Percentiles rank a stretch among this genome's conserved stretches.
Conservation (phyloP, 352 stramenopile genomes). For the Globisporangium radiosum region DNA sequence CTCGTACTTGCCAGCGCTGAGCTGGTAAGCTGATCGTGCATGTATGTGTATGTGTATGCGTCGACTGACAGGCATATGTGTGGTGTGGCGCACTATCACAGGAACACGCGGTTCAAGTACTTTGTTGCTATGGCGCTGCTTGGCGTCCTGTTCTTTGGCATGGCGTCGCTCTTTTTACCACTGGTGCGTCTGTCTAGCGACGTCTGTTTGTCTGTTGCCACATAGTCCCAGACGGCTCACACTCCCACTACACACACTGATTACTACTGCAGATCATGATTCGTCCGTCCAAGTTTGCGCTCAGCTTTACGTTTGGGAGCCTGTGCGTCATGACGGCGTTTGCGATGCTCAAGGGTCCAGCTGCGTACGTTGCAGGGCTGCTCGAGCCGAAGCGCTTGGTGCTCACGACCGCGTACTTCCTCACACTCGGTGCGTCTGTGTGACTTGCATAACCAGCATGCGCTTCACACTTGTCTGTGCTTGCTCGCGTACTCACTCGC, state of each 20-base stretch:
- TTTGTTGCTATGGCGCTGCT: conserved; percentile 73
- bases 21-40: conserved; percentile 25
- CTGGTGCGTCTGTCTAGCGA: conserved; percentile 22
- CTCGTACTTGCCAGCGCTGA: conserved; percentile 43
- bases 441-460: not conserved
- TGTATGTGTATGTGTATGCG: not conserved
- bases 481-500: not conserved
- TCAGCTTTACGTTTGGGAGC: conserved; percentile 79
- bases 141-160: conserved; percentile 73
- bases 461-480: not conserved
- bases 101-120: conserved; percentile 75
- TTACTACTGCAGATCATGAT: conserved; percentile 50
- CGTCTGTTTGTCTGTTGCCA: not conserved
- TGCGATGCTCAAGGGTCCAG: conserved; percentile 69
- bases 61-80: not conserved
- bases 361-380: conserved; percentile 43
- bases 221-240: not conserved
- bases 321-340: conserved; percentile 70
- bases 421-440: conserved; percentile 47
- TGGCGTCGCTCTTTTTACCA: conserved; percentile 73
- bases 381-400: conserved; percentile 57
- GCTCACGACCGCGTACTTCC: conserved; percentile 62
- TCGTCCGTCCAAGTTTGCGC: conserved; percentile 73
- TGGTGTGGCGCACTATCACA: conserved; percentile 8
- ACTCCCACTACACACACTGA: too few species aligned